Base-by-base conservation (phyloP, 345 rosid species). In the Erucastrum elatum region DNA sequence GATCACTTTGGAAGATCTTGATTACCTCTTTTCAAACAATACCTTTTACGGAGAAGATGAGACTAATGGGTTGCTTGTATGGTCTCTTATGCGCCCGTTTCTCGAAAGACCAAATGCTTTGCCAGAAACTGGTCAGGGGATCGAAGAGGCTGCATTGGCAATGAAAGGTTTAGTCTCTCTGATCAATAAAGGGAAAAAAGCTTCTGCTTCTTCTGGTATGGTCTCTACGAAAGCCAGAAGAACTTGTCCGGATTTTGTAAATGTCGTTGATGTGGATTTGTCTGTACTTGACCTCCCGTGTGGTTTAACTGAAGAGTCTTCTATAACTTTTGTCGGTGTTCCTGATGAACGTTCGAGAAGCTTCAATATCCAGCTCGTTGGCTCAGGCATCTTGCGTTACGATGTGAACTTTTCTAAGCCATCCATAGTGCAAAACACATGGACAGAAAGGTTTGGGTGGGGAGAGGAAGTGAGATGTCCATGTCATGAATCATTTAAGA, bases 51-150 rank as follows among this genome's bases (percentile, higher is more conserved):
- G 39, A 58, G 75, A 68, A 16, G 61, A 17, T 60, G 64, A 84
- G 37, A 76, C 82, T 8, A 87, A 74, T 69, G 64, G 83, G 17
- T 84, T 94, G 37, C 88, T 86, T 76, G 87, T 79, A n/a, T 92
- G 97, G 98, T 73, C 79, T 78, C 87, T 68, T 51, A 81, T 94
- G 92, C 92, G 82, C 59, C 53, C 62, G 35, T 77, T 94, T 17
- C 68, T 94, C 46, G 87, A 97, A 30, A 83, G 97, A 77, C 87
- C 91, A 0, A 92, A 92, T 86, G 88, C 94, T 71, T 84, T 94
- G 83, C 85, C 91, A 27, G 94, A 86, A 75, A 89, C 91, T 10
- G 87, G 84, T 67, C 95, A 84, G 78, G 98, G 98, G 82, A 66
- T 94, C 46, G 82, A 84, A 75, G 98, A 92, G 83, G 97, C 92